phyloP scores from a whole-genome alignment of 202 grass and related monocot genomes.

The Zoysia matrella region DNA sequence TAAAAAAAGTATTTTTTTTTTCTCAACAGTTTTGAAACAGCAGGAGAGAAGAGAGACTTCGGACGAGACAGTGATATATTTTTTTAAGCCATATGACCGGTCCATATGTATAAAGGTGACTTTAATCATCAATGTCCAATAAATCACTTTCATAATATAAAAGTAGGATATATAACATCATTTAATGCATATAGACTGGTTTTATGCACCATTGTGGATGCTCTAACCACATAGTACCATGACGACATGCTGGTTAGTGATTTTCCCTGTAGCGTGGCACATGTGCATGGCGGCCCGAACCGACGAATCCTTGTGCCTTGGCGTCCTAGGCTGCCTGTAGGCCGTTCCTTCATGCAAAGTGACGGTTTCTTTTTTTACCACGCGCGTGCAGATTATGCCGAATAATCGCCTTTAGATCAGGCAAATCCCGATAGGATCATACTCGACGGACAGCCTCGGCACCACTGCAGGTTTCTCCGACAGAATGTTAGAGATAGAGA shows the following conservation, averaged over 20 bases:
- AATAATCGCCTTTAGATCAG: slow-evolving; percentile 62
- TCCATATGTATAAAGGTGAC: no score
- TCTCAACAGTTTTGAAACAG: no score
- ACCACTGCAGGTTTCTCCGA: neutral
- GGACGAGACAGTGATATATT: no score
- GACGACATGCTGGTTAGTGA: neutral
- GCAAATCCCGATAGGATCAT: slow-evolving; percentile 45
- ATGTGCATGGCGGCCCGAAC: neutral
- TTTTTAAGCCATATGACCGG: no score
- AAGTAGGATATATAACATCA: no score
- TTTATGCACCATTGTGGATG: no score
- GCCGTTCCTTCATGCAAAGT: slow-evolving; percentile 34
- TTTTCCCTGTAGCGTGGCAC: neutral
- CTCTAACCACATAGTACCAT: neutral
- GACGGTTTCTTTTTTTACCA: slow-evolving; percentile 35
- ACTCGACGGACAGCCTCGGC: neutral
- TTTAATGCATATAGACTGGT: no score
- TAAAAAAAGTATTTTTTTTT: no score
- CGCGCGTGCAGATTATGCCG: slow-evolving; percentile 52
- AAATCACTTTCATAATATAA: no score
- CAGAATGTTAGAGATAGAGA: slow-evolving; percentile 12
- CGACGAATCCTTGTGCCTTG: neutral
- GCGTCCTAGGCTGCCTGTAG: neutral
- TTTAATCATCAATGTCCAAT: no score
- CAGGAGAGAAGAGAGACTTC: no score